Conservation (phyloP, 202 grass and related monocot genomes). For the Zoysia matrella region DNA sequence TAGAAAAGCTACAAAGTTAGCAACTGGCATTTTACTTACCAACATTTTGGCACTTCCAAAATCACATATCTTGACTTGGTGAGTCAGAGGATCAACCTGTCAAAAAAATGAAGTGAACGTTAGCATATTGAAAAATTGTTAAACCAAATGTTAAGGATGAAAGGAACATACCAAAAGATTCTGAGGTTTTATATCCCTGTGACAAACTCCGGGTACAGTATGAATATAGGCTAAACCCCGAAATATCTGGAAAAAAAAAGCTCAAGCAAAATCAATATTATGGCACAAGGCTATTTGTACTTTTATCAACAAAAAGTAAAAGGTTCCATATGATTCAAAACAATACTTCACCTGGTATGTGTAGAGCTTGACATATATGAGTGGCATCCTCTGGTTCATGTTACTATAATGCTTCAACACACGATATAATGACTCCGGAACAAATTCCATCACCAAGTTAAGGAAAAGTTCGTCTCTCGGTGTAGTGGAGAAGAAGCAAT, state of each 20-base stretch:
- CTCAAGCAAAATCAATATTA: conserved; percentile 23
- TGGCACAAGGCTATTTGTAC: background rate
- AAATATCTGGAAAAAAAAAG: conserved; percentile 52
- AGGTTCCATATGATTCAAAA: background rate
- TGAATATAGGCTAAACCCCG: conserved; percentile 67
- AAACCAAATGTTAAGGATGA: conserved; percentile 8
- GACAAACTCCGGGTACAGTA: conserved; percentile 63
- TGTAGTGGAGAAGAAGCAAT: too few species aligned
- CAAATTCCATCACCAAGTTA: conserved; percentile 49
- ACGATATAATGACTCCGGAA: conserved; percentile 66
- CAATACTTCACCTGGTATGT: conserved; percentile 53
- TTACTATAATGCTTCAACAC: conserved; percentile 74
- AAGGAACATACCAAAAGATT: conserved; percentile 59
- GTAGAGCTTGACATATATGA: conserved; percentile 49
- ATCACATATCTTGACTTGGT: conserved; percentile 63
- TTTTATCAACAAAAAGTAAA: conserved; percentile 2
- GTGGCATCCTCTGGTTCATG: conserved; percentile 50
- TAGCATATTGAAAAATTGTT: background rate
- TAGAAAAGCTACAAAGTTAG: background rate
- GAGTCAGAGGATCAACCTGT: conserved; percentile 39
- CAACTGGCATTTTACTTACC: conserved; percentile 47
- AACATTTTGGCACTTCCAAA: conserved; percentile 78
- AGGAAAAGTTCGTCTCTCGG: too few species aligned
- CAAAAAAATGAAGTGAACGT: conserved; percentile 29
- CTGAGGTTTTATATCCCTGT: conserved; percentile 69